Conservation (phyloP, 495 filamentous ascomycete species). For the Talaromyces wortmannii region DNA sequence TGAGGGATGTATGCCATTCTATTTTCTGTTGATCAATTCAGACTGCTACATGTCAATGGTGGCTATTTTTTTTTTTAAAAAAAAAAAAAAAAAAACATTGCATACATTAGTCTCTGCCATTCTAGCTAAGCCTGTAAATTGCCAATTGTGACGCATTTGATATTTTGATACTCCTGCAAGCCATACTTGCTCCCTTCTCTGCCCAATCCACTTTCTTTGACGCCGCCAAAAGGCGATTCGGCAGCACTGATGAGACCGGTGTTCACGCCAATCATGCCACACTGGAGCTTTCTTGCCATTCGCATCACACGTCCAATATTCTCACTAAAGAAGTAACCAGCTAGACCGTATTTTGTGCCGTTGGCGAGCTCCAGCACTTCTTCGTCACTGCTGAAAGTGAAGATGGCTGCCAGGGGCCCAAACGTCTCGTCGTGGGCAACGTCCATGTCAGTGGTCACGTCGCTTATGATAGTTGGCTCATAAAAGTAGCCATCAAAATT, state of each 20-base stretch:
- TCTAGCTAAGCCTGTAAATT: too few species aligned
- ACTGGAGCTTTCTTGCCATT: conserved; percentile 63
- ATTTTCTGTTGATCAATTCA: too few species aligned
- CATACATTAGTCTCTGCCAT: too few species aligned
- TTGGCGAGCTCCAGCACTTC: conserved; percentile 58
- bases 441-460: conserved; percentile 46
- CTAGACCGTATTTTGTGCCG: conserved; percentile 61
- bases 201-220: conserved; percentile 70
- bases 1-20: too few species aligned
- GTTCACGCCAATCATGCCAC: conserved; percentile 70
- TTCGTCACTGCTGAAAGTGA: conserved; percentile 62
- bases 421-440: conserved; percentile 65
- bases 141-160: conserved; percentile 58
- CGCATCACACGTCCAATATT: conserved; percentile 66
- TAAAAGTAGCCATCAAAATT: conserved; percentile 60
- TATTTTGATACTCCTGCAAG: conserved; percentile 61
- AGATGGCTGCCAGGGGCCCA: conserved; percentile 60
- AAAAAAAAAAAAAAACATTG: too few species aligned
- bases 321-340: conserved; percentile 67
- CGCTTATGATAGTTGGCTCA: conserved; percentile 61
- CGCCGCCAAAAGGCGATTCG: conserved; percentile 69
- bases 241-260: conserved; percentile 59
- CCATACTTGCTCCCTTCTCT: conserved; percentile 72
- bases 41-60: too few species aligned
- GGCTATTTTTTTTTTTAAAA: too few species aligned